phyloP scores from a whole-genome alignment of 2,329 filamentous ascomycete species.

The Xylariaceae sp. region DNA sequence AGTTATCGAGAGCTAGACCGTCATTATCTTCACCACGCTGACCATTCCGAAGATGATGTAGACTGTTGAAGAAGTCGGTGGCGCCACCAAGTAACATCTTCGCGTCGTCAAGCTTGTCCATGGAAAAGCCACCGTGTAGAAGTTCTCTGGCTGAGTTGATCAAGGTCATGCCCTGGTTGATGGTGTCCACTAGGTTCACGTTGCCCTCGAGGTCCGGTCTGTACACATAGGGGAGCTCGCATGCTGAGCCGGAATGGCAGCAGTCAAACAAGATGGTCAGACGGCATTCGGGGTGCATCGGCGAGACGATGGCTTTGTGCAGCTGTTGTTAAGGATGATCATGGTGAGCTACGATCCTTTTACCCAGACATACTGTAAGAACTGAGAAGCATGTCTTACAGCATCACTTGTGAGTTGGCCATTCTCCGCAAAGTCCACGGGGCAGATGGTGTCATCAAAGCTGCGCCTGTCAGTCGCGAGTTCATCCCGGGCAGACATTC shows the following conservation, averaged over 20 bases:
- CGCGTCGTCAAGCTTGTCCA: conserved; percentile 44
- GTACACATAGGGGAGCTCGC: conserved; percentile 55
- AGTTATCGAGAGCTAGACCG: conserved; percentile 41
- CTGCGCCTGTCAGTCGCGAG: conserved; percentile 15
- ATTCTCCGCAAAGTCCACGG: conserved; percentile 45
- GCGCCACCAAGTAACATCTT: conserved; percentile 48
- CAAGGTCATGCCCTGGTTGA: conserved; percentile 46
- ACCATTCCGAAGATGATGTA: conserved; percentile 42
- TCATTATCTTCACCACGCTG: conserved; percentile 35
- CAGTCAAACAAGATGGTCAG: conserved; percentile 56
- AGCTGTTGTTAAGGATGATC: conserved; percentile 27
- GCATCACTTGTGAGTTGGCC: conserved; percentile 50
- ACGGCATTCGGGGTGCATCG: conserved; percentile 44
- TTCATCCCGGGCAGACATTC: not conserved
- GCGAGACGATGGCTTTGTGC: conserved; percentile 47
- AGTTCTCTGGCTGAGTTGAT: conserved; percentile 45
- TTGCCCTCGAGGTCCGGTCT: conserved; percentile 52
- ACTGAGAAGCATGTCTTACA: conserved; percentile 15
- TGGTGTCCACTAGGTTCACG: conserved; percentile 50
- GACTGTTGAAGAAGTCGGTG: conserved; percentile 47
- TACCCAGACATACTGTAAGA: not conserved
- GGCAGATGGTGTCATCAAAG: conserved; percentile 49
- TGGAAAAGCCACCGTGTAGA: conserved; percentile 44
- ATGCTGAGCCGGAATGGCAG: conserved; percentile 55
- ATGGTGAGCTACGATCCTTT: not conserved